Base-by-base conservation (phyloP, 2,329 filamentous ascomycete species). In the Scedosporium apiospermum region DNA sequence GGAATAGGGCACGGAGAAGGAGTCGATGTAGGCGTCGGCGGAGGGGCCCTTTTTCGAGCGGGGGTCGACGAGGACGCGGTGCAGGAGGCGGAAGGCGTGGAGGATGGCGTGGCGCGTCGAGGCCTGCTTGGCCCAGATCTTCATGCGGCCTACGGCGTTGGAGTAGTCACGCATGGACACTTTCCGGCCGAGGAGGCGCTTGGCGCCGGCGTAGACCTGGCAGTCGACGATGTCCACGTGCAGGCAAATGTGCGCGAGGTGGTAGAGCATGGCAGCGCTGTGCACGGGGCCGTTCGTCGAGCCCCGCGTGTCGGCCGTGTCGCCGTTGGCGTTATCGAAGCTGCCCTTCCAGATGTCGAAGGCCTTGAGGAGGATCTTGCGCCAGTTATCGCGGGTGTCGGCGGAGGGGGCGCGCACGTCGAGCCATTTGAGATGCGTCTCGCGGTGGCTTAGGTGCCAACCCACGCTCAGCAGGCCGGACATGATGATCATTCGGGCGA, bases 401-500 rank as follows among this genome's bases (percentile, higher is more conserved):
- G 59, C 85, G 78, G 65, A 89, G 73, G 63, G 85, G 75, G 73
- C 82, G 74, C 84, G 82, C 2, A 90, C 84, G 42, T 84, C 90
- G 0, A 96, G 80, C 66, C 90, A 93, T 67, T 86, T 91, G 30
- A 95, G 84, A 73, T 96, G 91, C 3, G 93, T 84, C 71, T 96
- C 91, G 68, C 90, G 84, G 73, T 93, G 90, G 67, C 90, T 91
- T 77, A 96, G 87, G 69, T 96, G 92, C 91, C 91, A 96, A 64
- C 88, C 92, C 4, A 96, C 90, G 67, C 90, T 95, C n/a, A 96
- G 78, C 42, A 97, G 77, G 0, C 93, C 92, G 1, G 90, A 90
- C 88, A 96, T 96, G 68, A 97, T 84, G 66, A 96, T 92, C 68
- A 91, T 95, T 58, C 92, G 86, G 1, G 92, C 92, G 70, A 96